Percentiles rank a stretch among this genome's conserved stretches.
Conservation (phyloP, 163 green algal genomes). For the Coccomyxa subellipsoidea region DNA sequence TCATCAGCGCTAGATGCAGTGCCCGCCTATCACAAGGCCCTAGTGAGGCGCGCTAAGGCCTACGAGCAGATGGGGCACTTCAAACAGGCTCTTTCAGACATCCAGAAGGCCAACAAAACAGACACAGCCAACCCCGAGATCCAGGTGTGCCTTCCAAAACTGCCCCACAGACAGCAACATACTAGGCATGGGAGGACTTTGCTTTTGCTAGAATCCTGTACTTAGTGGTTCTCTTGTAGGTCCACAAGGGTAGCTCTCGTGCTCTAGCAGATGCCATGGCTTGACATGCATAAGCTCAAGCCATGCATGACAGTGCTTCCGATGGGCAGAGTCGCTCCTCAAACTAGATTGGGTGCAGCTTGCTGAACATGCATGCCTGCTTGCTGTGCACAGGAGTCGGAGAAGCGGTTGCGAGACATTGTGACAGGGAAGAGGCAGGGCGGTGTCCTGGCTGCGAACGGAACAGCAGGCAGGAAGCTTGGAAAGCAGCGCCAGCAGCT, state of each 20-base stretch:
- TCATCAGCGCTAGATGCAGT: slow-evolving; percentile 57
- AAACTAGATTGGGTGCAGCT: too few species aligned
- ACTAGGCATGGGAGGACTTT: too few species aligned
- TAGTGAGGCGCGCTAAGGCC: slow-evolving; percentile 64
- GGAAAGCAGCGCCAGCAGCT: slow-evolving; percentile 24
- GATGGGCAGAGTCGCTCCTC: too few species aligned
- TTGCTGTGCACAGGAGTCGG: slow-evolving; percentile 56
- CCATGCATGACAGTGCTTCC: too few species aligned
- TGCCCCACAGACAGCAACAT: background rate
- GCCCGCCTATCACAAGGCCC: slow-evolving; percentile 56
- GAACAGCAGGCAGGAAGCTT: slow-evolving; percentile 12
- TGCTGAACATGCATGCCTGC: too few species aligned
- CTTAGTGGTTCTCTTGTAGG: too few species aligned
- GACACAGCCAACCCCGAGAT: slow-evolving; percentile 60
- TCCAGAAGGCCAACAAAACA: slow-evolving; percentile 64
- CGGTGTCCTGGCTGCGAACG: slow-evolving; percentile 20
- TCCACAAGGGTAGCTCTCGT: too few species aligned
- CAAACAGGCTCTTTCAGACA: slow-evolving; percentile 74
- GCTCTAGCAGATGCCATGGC: too few species aligned
- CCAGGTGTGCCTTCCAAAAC: slow-evolving; percentile 13
- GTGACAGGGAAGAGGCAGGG: slow-evolving; percentile 43
- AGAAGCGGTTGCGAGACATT: slow-evolving; percentile 66
- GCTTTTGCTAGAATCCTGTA: too few species aligned
- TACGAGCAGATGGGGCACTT: slow-evolving; percentile 70
- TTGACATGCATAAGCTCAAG: too few species aligned